Base-by-base conservation (phyloP, 2,329 filamentous ascomycete genomes). In the Rutstroemia sp. region DNA sequence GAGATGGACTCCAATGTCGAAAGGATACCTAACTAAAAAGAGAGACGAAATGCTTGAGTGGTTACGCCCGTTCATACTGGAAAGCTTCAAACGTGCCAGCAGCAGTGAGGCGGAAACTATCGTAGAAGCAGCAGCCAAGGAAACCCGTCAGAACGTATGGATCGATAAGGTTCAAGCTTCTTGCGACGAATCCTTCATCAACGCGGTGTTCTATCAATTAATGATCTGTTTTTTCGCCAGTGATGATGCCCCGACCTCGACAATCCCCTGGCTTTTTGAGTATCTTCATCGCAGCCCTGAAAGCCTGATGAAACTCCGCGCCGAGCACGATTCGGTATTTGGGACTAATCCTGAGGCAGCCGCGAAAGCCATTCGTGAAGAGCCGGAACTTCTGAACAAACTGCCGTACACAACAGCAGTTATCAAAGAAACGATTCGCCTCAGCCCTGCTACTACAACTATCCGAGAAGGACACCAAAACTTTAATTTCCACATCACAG, bases 381-480 rank as follows among this genome's bases (percentile, higher is more conserved):
- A 58, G n/a, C 59, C 62, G 2, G 10, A 25, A 5, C n/a, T 61
- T 10, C 27, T 57, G 10, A 59, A 64, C 27, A 8, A 49, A 14
- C 25, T 63, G 3, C 51, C 44, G 27, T 62, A 51, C 5, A 64
- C 62, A 3, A 52, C 41, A 6, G 62, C 62, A 4, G 39, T 63
- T 7, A 46, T 63, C 44, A 59, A 60, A 25, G 62, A 64, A 44
- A 58, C 56, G 1, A 46, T 63, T 1, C 48, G 62, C n/a, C 5
- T 63, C 1, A 61, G 49, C 18, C 54, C 61, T 16, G 49, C 61
- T 7, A 27, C 39, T 9, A 19, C 39, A 12, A 53, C 9, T 19
- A 23, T 21, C 30, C 39, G 50, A 21, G 6, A 21, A 9, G 42
- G 42, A 41, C 38, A 41, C 6, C n/a, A 18, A 18, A 9, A 16